Evolutionary conservation across 306 rosid genomes (phyloP), one percentile per base, ranked within the genome.

Genomic region (Corylus avellana): DNA sequence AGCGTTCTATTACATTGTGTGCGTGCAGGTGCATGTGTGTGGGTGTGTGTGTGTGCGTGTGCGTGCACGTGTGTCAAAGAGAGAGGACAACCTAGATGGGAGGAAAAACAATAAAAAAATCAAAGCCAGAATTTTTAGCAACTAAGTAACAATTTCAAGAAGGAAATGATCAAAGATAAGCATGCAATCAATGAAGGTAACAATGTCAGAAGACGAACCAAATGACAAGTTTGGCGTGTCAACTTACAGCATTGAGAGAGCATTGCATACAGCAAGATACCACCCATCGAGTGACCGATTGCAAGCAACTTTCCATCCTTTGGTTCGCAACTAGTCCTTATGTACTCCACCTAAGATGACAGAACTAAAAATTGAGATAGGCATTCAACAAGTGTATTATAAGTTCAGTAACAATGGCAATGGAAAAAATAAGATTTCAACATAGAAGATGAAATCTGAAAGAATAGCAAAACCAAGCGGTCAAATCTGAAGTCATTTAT

Each of bases 211-310:
- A 50, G 56, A 44, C 4, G 12, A 75, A 58, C 20, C 54, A 27
- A 81, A 78, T 59, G 18, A 77, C 42, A 80, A 35, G 17, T 81
- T 67, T 49, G 25, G 79, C 74, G 48, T 66, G 47, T 63, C 39
- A 81, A 92, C 97, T 90, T 86, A 92, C 97, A 53, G 80, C 80
- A 79, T 12, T 83, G 84, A 13, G 97, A 88, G 84, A 94, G 90
- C 88, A 53, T 87, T 20, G 97, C 93, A 85, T 94, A 94, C 63
- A 94, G 88, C 88, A 94, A 85, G 76, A 92, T 94, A 77, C 98
- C 97, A 16, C 98, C 98, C 98, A 94, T 92, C 27, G 98, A 94
- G 86, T 92, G 98, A 79, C 98, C 98, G 70, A 94, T 84, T 3
- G 97, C 97, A 18, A 88, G 88, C 80, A 94, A 81, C 82, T 88